Percentiles rank a stretch among this genome's conserved stretches.
Evolutionary conservation across 768 basidiomycete species (phyloP).

Genomic region (Gloeopeniophorella convolvens): DNA sequence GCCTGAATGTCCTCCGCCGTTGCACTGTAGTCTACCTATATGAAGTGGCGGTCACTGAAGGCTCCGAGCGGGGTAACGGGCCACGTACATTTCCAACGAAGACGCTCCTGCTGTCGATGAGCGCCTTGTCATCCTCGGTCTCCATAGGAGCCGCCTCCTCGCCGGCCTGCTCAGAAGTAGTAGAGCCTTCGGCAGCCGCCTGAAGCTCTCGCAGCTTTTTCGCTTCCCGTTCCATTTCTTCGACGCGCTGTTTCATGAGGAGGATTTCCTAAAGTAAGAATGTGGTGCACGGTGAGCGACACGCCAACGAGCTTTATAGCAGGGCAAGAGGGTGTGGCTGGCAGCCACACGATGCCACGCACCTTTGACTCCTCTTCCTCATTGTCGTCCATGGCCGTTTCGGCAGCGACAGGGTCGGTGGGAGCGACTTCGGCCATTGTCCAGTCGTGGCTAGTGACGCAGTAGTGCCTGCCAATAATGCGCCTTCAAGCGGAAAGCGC

Average conservation of each 20-base stretch:
- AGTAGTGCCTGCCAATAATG: not conserved
- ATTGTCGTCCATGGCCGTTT: constrained; percentile 26
- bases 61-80: not conserved
- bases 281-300: not conserved
- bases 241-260: constrained; percentile 87
- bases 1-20: constrained; percentile 98
- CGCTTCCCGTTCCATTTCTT: constrained; percentile 90
- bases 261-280: constrained; percentile 60
- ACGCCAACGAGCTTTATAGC: not conserved
- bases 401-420: constrained; percentile 22
- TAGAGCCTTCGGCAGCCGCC: constrained; percentile 62
- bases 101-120: constrained; percentile 79
- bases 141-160: constrained; percentile 52
- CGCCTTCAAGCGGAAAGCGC: too few relatives aligned
- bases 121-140: constrained; percentile 77
- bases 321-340: not conserved
- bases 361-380: constrained; percentile 34
- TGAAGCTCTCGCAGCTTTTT: constrained; percentile 83
- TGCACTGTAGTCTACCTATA: constrained; percentile 91
- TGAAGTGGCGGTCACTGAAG: not conserved
- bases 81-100: constrained; percentile 93
- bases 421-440: constrained; percentile 28
- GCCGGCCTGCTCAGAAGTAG: constrained; percentile 39
- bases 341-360: constrained; percentile 12
- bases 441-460: constrained; percentile 10